Base-by-base conservation (phyloP, 1,284 basidiomycete species). In the Athelia psychrophila region DNA sequence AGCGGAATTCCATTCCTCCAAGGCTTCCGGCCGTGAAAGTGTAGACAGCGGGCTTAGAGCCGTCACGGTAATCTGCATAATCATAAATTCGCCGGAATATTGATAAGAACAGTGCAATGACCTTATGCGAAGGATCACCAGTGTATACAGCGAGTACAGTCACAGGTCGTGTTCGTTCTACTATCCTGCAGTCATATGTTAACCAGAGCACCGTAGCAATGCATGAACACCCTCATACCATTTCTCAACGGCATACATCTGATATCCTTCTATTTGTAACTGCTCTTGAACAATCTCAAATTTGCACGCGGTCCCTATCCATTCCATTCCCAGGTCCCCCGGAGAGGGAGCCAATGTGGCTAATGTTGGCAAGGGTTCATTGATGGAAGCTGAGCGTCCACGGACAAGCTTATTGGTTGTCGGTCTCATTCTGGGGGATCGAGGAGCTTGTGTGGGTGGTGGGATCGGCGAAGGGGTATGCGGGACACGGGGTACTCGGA, bases 221-320 rank as follows among this genome's bases (percentile, higher is more conserved):
- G 35, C 23, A 12, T 33, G 20, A 47, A 44, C 27, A 56, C 46
- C 10, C 32, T 51, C 75, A 51, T 60, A 83, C 88, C 89, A 92
- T 67, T 87, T 88, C 73, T 92, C 86, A 8, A 92, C 90, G 0
- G 88, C 89, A 65, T 91, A 91, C 54, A 91, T 75, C 67, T 90
- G 87, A 67, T 83, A 91, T 1, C 85, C 85, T n/a, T 40, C 55
- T 20, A 77, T 57, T 18, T 67, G 51, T 48, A 73, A 48, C 22
- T 54, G 44, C n/a, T 60, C 55, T 15, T 59, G 53, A 10, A 58
- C 50, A 51, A 61, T 52, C 22, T 56, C 53, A 54, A 67, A 68
- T 22, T 59, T 59, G 36, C 64, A 53, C 1, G 63, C 64, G 6
- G 57, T 48, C 18, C 61, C 57, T 15, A 60, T 54, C 54, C 61